phyloP scores from a whole-genome alignment of 257 asterid species.

The Nicotiana noctiflora region DNA sequence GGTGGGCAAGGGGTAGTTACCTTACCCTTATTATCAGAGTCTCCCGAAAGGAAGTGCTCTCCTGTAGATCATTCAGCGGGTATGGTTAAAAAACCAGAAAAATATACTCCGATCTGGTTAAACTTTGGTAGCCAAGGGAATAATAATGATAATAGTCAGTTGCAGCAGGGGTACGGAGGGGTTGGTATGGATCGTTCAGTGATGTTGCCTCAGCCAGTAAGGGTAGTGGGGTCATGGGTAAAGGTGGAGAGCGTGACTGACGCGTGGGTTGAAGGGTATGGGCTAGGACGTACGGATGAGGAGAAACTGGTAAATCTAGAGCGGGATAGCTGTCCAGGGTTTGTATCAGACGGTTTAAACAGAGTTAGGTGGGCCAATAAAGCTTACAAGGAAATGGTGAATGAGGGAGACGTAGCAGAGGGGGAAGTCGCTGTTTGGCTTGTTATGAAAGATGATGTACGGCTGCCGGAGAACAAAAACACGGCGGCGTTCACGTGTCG shows the following conservation, averaged over 20 bases:
- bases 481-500: conserved; percentile 59
- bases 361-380: conserved; percentile 57
- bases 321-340: conserved; percentile 70
- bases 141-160: background rate
- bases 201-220: conserved; percentile 8
- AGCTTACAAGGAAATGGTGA: conserved; percentile 42
- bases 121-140: conserved; percentile 29
- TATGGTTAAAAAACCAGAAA: background rate
- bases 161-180: conserved; percentile 5
- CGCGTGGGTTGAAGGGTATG: conserved; percentile 27
- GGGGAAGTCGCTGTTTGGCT: conserved; percentile 40
- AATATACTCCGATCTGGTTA: conserved; percentile 32
- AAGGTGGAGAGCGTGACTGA: conserved; percentile 46
- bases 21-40: conserved; percentile 42
- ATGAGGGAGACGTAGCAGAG: conserved; percentile 9
- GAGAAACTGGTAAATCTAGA: conserved; percentile 41
- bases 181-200: background rate
- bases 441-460: conserved; percentile 37
- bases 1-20: conserved; percentile 30
- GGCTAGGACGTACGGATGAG: conserved; percentile 39
- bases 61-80: conserved; percentile 18
- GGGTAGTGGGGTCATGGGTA: conserved; percentile 36
- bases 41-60: conserved; percentile 10
- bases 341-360: conserved; percentile 46
- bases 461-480: conserved; percentile 16